These are phyloP conservation scores for Oryza glumipatula DNA, from an alignment of 176 grass and related monocot species.

Conservation along the genomic window DNA sequence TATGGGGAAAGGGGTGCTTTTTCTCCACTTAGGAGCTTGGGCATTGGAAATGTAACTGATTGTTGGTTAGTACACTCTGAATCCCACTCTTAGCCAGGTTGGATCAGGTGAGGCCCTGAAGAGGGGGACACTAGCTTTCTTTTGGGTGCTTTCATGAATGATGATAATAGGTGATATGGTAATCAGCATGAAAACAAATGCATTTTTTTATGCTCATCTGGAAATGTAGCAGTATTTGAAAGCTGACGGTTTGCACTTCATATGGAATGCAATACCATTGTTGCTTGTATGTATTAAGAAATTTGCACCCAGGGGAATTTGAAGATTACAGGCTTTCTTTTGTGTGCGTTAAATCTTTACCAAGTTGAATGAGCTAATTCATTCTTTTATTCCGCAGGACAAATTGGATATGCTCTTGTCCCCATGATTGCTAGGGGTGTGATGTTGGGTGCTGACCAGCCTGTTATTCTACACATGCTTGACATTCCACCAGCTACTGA, in stretches of 20 bases:
- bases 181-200: not conserved
- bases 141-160: not conserved
- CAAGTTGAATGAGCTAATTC: constrained; percentile 38
- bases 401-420: constrained; percentile 98
- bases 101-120: not conserved
- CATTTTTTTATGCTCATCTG: not conserved
- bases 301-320: not conserved
- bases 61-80: not conserved
- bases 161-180: not conserved
- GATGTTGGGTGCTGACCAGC: constrained; percentile 90
- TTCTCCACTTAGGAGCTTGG: not conserved
- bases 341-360: too few relatives aligned
- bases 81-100: not conserved
- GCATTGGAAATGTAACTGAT: not conserved
- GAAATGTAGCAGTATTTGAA: not conserved
- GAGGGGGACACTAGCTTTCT: not conserved
- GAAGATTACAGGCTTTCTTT: too few relatives aligned
- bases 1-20: not conserved
- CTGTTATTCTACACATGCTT: constrained; percentile 99
- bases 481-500: constrained; percentile 89
- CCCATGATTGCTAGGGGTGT: constrained; percentile 96
- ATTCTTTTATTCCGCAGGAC: constrained; percentile 57
- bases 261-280: not conserved
- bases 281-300: not conserved
- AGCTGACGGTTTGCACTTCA: not conserved